Evolutionary conservation across 2,329 filamentous ascomycete genomes (phyloP).

Genomic region (Didymella lethalis): DNA sequence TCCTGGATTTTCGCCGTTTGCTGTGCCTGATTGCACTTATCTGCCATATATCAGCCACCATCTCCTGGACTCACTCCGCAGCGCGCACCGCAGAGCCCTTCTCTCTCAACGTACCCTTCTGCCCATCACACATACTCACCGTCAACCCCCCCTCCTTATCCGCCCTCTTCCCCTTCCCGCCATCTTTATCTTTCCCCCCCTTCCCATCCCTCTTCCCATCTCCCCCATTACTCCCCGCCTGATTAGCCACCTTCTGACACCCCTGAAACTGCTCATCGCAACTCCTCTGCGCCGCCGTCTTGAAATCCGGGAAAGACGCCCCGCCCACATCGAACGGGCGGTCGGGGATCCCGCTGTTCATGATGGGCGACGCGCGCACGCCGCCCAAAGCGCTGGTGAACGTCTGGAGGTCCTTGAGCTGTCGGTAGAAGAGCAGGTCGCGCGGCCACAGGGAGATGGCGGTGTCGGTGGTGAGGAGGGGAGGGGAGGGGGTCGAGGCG

Average conservation of each 20-base stretch:
- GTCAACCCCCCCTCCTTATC: conserved; percentile 13
- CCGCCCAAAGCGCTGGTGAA: conserved; percentile 60
- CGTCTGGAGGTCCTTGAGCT: conserved; percentile 44
- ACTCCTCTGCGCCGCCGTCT: conserved; percentile 65
- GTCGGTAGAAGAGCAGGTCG: conserved; percentile 47
- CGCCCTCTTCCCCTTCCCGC: conserved; percentile 9
- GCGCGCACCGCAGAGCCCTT: background rate
- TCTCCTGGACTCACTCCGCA: background rate
- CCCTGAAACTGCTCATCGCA: conserved; percentile 70
- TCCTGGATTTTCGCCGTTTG: conserved; percentile 38
- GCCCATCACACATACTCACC: conserved; percentile 34
- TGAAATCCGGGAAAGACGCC: conserved; percentile 61
- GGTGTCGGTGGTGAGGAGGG: conserved; percentile 29
- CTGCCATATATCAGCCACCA: conserved; percentile 21
- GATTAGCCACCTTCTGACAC: conserved; percentile 57
- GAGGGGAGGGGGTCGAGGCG: conserved; percentile 27
- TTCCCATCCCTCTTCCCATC: background rate
- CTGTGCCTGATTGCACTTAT: conserved; percentile 41
- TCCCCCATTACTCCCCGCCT: background rate
- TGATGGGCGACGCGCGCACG: conserved; percentile 59
- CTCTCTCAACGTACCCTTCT: conserved; percentile 28
- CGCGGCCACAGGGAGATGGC: conserved; percentile 41
- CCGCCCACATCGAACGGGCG: conserved; percentile 45
- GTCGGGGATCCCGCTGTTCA: conserved; percentile 60
- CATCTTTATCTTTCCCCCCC: background rate